These are phyloP conservation scores for Francoa sonchifolia DNA, from an alignment of 441 rosid genomes.

Conservation along the genomic window DNA sequence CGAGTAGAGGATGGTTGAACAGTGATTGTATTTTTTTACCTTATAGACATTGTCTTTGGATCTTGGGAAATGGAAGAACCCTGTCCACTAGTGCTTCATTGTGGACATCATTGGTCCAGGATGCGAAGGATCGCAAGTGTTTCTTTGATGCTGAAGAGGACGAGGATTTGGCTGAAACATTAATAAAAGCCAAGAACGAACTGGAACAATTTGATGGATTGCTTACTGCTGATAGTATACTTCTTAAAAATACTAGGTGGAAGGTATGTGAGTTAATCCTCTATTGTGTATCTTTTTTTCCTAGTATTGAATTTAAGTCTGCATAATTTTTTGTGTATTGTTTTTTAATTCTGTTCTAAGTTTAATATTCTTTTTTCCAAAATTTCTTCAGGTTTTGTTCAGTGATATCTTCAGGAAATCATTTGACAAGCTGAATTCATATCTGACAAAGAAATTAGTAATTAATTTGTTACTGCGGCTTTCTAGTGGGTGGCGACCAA, in stretches of 20 bases:
- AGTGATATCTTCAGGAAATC: slow-evolving; percentile 31
- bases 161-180: slow-evolving; percentile 21
- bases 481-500: slow-evolving; percentile 39
- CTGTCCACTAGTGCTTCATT: slow-evolving; percentile 16
- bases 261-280: slow-evolving; percentile 25
- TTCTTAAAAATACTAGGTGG: slow-evolving; percentile 32
- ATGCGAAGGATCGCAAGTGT: slow-evolving; percentile 31
- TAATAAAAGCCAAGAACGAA: slow-evolving; percentile 26
- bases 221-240: slow-evolving; percentile 20
- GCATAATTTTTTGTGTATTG: too few relatives aligned
- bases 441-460: slow-evolving; percentile 13
- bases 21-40: too few relatives aligned
- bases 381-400: slow-evolving; percentile 22
- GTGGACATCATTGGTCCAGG: slow-evolving; percentile 24
- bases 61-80: slow-evolving; percentile 29
- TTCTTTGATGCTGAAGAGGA: slow-evolving; percentile 34
- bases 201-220: slow-evolving; percentile 25
- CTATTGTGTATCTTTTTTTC: too few relatives aligned
- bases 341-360: not conserved
- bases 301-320: too few relatives aligned
- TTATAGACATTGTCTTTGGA: slow-evolving; percentile 34
- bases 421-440: slow-evolving; percentile 21
- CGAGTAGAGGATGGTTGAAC: too few relatives aligned
- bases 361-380: too few relatives aligned
- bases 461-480: slow-evolving; percentile 22